Conservation (phyloP, 305 asterid genomes). For the Solanum hybrid region DNA sequence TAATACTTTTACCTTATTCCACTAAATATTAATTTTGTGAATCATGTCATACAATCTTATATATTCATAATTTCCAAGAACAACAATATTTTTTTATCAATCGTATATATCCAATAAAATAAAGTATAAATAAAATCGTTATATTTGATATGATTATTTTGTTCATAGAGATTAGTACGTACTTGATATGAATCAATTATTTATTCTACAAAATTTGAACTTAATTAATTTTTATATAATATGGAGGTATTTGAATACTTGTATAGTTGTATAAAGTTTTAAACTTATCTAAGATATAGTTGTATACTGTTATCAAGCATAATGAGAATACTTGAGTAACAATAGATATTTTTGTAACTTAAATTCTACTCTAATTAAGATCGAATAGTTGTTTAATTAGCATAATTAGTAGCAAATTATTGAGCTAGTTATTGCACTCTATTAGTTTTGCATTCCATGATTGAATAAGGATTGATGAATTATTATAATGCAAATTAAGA, state of each 20-base stretch:
- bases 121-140: not conserved
- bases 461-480: not conserved
- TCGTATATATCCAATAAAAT: not conserved
- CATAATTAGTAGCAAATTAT: not conserved
- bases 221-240: not conserved
- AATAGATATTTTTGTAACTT: not conserved
- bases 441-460: not conserved
- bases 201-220: not conserved
- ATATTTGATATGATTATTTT: not conserved
- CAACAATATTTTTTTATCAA: not conserved
- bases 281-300: not conserved
- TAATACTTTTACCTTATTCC: not conserved
- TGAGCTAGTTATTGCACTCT: not conserved
- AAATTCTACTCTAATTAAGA: not conserved
- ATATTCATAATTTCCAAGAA: not conserved
- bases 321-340: not conserved
- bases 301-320: not conserved
- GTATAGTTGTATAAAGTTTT: not conserved
- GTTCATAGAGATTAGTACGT: not conserved
- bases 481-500: not conserved
- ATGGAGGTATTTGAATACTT: not conserved
- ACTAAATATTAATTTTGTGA: not conserved
- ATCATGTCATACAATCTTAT: not conserved
- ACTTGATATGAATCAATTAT: not conserved
- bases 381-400: not conserved